Evolutionary conservation across 1,139 yeast species (phyloP).

Genomic region (Saccharomyces pastorianus): DNA sequence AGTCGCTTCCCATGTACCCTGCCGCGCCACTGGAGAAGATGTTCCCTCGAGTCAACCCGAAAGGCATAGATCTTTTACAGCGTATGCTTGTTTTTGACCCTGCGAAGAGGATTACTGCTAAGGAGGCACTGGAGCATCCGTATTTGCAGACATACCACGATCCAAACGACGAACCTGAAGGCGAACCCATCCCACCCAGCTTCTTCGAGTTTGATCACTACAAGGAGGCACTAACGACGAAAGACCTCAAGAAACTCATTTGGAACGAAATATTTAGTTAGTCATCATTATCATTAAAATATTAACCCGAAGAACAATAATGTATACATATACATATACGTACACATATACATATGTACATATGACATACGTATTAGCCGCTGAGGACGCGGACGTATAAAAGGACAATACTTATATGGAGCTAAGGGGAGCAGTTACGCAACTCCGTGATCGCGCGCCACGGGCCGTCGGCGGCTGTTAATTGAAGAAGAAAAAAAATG

Average conservation of each 20-base stretch:
- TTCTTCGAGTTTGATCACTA: conserved; percentile 77
- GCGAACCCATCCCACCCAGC: conserved; percentile 62
- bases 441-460: not conserved
- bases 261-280: conserved; percentile 43
- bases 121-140: conserved; percentile 75
- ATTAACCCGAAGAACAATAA: not conserved
- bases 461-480: conserved; percentile 1
- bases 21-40: conserved; percentile 47
- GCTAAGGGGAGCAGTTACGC: not conserved
- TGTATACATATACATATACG: not conserved
- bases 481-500: too few species aligned
- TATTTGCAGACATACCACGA: conserved; percentile 75
- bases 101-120: conserved; percentile 64
- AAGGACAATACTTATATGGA: not conserved
- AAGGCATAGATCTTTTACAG: conserved; percentile 70
- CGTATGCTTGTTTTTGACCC: conserved; percentile 78
- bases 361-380: not conserved
- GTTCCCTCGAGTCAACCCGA: conserved; percentile 51
- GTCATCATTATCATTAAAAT: not conserved
- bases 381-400: not conserved
- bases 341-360: not conserved
- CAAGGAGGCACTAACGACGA: conserved; percentile 61
- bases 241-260: conserved; percentile 62
- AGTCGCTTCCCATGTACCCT: conserved; percentile 55
- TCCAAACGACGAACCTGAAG: conserved; percentile 73